Base-by-base conservation (phyloP, 2,329 filamentous ascomycete genomes). In the Cladosporium sp. region DNA sequence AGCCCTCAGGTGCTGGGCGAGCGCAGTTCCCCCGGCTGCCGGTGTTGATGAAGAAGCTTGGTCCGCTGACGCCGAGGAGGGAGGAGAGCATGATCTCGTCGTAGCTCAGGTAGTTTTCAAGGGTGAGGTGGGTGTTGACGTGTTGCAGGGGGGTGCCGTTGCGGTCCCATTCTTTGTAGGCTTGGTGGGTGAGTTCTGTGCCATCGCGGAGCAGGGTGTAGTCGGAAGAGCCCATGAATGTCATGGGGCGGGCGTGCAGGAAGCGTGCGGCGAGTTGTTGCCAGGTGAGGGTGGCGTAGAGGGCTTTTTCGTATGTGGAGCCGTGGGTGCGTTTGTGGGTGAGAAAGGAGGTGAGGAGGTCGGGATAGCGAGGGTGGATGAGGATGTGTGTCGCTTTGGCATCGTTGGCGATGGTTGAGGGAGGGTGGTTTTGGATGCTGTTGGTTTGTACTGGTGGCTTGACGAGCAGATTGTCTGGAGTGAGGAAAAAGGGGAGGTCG, bases 71-170 rank as follows among this genome's bases (percentile, higher is more conserved):
- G 8, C 61, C 65, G 17, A 68, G 55, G 15, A 67, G 50, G 6
- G 58, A 59, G 4, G 57, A 52, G 3, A 68, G 58, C 62, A 68
- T 63, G 22, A 67, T 66, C 40, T 68, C 65, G 42, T 68, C 64
- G 49, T 68, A 67, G 32, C 54, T 60, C 8, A 68, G 56, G 49
- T 66, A 68, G 7, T 62, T 52, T 3, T 60, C 50, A 15, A 68
- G 51, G 4, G 40, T 50, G 17, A 61, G 43, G 30, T 39, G n/a
- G 34, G 42, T 52, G 43, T 64, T 61, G 37, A 51, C 29, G 20
- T 56, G 22, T 41, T 65, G 56, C 4, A 42, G 29, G 5, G 39
- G 27, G 2, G 57, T 63, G 3, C 61, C 63, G 20, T 59, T 60
- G 9, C 60, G 58, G 47, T 66, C 64, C 63, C 64, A 66, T 41